Base-by-base conservation (phyloP, 306 rosid species). In the Calophaca sinica region DNA sequence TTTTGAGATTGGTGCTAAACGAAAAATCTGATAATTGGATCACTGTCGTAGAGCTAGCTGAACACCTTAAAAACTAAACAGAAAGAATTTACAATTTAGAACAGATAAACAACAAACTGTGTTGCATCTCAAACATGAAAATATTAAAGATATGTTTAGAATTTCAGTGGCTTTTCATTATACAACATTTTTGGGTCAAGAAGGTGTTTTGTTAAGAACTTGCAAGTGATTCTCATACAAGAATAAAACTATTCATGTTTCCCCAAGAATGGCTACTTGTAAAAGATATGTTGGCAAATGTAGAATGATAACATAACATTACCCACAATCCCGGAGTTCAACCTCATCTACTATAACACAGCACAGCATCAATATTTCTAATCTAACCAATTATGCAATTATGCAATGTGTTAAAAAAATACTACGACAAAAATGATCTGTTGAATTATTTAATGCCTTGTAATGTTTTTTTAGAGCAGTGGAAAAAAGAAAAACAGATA, bases 71-170 rank as follows among this genome's bases (percentile, higher is more conserved):
- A 49, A 45, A 49, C 63, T 10, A 62, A 42, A 61, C 64, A 61
- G 46, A 29, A 28, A 39, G 6, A 13, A 75, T 5, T 20, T 20
- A 20, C 0, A 20, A 20, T 20, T 20, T 20, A 20, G 26, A 67
- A 68, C 3, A 8, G 12, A 29, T 41, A 52, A 68, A 35, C 26
- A 3, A 54, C 29, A 53, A 62, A 28, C 15, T 45, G n/a, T 63
- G 6, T 59, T 29, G 69, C 54, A 75, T 69, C 69, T 62, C 65
- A 48, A 81, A 46, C 58, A 55, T 13, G 48, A 74, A 31, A 64
- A 14, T 12, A 66, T 57, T 49, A 36, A 63, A 33, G 36, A 2
- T 33, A 2, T 14, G 70, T 15, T 55, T 79, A 48, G 8, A n/a
- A 52, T 60, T 80, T 74, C 13, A 46, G 69, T 44, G 7, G 51